A percentile compares a stretch with the other conserved stretches of the same genome.
phyloP scores from a whole-genome alignment of 192 early-diverging fungal species.

The Linnemannia exigua region DNA sequence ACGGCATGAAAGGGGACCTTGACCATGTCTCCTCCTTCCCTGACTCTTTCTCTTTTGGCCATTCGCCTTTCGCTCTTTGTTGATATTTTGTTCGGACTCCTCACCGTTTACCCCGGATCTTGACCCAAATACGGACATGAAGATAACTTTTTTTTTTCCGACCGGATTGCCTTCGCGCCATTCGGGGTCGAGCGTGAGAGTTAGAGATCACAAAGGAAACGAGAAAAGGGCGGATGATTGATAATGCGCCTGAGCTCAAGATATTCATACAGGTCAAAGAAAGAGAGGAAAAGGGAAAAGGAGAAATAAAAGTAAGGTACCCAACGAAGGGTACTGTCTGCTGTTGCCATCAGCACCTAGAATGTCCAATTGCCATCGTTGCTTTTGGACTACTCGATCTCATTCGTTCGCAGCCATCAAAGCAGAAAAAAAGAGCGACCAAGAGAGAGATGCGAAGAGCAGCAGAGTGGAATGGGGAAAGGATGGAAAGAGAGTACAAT shows the following conservation, averaged over 20 bases:
- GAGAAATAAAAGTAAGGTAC: background rate
- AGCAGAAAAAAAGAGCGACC: background rate
- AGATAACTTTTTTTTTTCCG: background rate
- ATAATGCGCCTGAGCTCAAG: constrained; percentile 1
- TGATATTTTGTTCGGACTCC: background rate
- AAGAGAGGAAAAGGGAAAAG: background rate
- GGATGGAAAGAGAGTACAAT: background rate
- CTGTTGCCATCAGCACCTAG: background rate
- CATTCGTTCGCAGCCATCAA: background rate
- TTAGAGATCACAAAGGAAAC: background rate
- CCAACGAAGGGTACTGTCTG: background rate
- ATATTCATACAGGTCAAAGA: background rate
- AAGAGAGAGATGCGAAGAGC: background rate
- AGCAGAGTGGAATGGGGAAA: background rate
- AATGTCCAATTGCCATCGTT: background rate
- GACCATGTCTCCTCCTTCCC: background rate
- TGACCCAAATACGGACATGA: background rate
- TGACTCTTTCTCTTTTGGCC: too few relatives aligned
- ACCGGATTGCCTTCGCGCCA: background rate
- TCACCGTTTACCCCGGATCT: background rate
- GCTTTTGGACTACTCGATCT: background rate
- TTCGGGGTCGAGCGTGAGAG: background rate
- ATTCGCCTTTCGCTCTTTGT: background rate
- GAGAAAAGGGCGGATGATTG: background rate
- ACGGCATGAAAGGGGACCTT: background rate